Percentiles rank a stretch among this genome's conserved stretches.
Conservation (phyloP, 805 yeast species). For the Cyberlindnera veronae region DNA sequence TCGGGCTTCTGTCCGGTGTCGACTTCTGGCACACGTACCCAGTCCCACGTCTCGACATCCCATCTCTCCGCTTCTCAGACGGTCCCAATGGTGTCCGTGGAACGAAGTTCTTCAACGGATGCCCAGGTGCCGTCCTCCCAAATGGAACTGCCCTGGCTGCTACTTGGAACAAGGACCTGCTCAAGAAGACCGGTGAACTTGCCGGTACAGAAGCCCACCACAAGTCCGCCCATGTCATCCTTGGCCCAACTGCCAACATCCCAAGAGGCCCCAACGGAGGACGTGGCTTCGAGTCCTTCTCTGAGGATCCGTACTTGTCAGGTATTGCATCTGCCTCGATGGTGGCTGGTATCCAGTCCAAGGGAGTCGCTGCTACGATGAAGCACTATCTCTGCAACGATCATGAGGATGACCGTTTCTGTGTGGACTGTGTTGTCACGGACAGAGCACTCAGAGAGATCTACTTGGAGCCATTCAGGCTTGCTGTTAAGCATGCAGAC, state of each 20-base stretch:
- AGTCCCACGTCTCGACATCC: constrained; percentile 39
- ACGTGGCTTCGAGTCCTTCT: constrained; percentile 58
- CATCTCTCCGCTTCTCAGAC: constrained; percentile 46
- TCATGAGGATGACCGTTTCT: constrained; percentile 50
- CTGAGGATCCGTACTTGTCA: constrained; percentile 54
- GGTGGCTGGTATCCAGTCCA: constrained; percentile 50
- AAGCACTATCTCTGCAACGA: constrained; percentile 65
- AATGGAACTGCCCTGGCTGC: constrained; percentile 55
- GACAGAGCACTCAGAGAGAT: constrained; percentile 63
- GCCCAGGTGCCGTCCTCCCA: constrained; percentile 56
- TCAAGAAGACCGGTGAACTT: constrained; percentile 43
- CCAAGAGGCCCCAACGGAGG: constrained; percentile 58
- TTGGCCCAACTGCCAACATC: constrained; percentile 50
- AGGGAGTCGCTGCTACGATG: constrained; percentile 49
- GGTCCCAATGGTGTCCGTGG: constrained; percentile 68
- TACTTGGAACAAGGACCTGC: constrained; percentile 48
- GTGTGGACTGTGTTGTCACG: constrained; percentile 46
- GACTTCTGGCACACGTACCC: constrained; percentile 50
- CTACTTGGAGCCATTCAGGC: constrained; percentile 58
- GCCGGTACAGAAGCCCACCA: constrained; percentile 52
- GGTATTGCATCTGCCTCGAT: constrained; percentile 44
- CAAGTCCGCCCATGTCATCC: constrained; percentile 47
- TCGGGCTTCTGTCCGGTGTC: constrained; percentile 34
- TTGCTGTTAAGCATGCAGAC: constrained; percentile 48
- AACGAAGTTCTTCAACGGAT: constrained; percentile 47